Conservation (phyloP, 331 rosid genomes). For the Dryas integrifolia region DNA sequence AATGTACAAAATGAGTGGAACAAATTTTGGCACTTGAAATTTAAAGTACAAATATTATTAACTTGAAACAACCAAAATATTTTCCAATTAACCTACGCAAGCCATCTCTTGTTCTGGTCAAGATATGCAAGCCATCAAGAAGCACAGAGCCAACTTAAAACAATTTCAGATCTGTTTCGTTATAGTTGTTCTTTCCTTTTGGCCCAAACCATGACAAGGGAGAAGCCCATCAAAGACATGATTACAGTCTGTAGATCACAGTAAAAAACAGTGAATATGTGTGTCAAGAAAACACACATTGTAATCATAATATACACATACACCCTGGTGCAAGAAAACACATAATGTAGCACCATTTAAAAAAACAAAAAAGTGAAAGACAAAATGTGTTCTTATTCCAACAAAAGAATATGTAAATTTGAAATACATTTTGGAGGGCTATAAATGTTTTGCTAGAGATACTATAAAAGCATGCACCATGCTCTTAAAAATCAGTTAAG, state of each 20-base stretch:
- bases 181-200: constrained; percentile 41
- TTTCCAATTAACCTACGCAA: no score
- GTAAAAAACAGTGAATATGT: not conserved
- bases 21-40: not conserved
- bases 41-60: not conserved
- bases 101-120: no score
- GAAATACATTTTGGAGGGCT: not conserved
- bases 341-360: not conserved
- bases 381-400: not conserved
- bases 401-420: not conserved
- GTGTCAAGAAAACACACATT: no score
- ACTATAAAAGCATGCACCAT: not conserved
- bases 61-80: not conserved
- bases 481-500: not conserved
- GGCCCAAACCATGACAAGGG: constrained; percentile 83
- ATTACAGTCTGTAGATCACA: constrained; percentile 73
- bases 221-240: constrained; percentile 97
- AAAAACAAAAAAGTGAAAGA: not conserved
- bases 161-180: constrained; percentile 9
- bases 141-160: not conserved
- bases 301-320: no score
- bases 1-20: not conserved
- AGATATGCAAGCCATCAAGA: not conserved
- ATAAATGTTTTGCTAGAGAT: no score
- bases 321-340: no score